Conservation (phyloP, 257 asterid genomes). For the Galeopsis tetrahit region DNA sequence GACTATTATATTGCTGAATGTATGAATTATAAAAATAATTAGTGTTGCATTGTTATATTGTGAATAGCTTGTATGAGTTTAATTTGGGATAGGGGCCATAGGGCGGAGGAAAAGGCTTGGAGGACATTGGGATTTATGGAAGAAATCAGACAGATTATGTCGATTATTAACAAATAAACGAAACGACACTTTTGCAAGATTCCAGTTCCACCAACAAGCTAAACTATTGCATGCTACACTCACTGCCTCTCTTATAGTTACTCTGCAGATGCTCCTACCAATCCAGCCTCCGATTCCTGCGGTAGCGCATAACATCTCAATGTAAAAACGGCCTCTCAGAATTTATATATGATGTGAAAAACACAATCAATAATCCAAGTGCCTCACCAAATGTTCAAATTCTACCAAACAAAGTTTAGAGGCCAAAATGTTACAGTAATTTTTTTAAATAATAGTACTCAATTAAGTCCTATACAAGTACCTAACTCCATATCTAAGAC, state of each 20-base stretch:
- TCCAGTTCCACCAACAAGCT: background rate
- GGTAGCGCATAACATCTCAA: background rate
- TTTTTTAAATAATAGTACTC: too few species aligned
- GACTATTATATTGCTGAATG: background rate
- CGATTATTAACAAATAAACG: too few species aligned
- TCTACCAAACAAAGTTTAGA: background rate
- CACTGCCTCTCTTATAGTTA: background rate
- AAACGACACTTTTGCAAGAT: background rate
- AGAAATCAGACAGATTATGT: too few species aligned
- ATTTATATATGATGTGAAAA: background rate
- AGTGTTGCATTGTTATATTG: too few species aligned
- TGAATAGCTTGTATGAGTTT: too few species aligned
- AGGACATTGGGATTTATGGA: too few species aligned
- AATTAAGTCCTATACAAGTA: background rate
- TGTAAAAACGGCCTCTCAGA: background rate
- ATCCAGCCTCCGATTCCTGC: background rate
- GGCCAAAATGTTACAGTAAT: background rate
- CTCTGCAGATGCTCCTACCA: background rate
- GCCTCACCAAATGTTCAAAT: background rate
- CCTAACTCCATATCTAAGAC: background rate
- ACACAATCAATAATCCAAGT: background rate
- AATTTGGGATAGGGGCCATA: too few species aligned
- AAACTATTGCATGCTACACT: background rate
- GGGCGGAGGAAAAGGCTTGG: too few species aligned
- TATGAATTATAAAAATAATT: too few species aligned